These are phyloP conservation scores for Parasitella parasitica DNA, from an alignment of 371 early-diverging fungal species.

Conservation along the genomic window DNA sequence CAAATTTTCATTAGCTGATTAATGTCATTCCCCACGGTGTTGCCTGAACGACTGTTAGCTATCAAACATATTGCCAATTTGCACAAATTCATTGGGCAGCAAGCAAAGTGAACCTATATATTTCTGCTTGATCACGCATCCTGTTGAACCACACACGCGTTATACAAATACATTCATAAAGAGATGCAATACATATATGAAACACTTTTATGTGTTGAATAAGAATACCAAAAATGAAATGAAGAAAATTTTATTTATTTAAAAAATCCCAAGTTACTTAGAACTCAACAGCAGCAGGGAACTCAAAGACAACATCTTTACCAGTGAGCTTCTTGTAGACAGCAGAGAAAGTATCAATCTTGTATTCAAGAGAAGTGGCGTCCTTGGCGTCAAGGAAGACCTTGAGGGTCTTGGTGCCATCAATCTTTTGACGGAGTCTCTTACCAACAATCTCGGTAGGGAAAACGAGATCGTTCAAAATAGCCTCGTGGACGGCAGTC, in stretches of 20 bases:
- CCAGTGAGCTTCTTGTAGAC: constrained; percentile 95
- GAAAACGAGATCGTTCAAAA: constrained; percentile 94
- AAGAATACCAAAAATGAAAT: neutral
- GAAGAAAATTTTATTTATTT: neutral
- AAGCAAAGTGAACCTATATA: too few species aligned
- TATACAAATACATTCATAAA: too few species aligned
- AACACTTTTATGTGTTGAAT: too few species aligned
- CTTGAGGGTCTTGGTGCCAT: constrained; percentile 91
- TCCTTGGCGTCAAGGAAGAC: constrained; percentile 97
- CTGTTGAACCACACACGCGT: too few species aligned
- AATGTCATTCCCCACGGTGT: too few species aligned
- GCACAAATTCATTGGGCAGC: too few species aligned
- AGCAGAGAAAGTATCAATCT: constrained; percentile 95
- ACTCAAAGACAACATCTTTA: constrained; percentile 97
- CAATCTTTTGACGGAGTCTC: constrained; percentile 93
- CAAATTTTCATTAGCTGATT: too few species aligned
- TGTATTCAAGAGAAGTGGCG: constrained; percentile 94
- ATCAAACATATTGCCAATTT: too few species aligned
- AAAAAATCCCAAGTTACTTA: neutral
- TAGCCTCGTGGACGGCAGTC: constrained; percentile 92
- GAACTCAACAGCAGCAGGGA: constrained; percentile 65
- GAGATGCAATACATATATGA: too few species aligned
- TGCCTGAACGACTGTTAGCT: too few species aligned
- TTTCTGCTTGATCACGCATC: too few species aligned
- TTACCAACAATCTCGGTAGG: constrained; percentile 98